Base-by-base conservation (phyloP, 2,329 filamentous ascomycete genomes). In the Incumbomyces lentus region DNA sequence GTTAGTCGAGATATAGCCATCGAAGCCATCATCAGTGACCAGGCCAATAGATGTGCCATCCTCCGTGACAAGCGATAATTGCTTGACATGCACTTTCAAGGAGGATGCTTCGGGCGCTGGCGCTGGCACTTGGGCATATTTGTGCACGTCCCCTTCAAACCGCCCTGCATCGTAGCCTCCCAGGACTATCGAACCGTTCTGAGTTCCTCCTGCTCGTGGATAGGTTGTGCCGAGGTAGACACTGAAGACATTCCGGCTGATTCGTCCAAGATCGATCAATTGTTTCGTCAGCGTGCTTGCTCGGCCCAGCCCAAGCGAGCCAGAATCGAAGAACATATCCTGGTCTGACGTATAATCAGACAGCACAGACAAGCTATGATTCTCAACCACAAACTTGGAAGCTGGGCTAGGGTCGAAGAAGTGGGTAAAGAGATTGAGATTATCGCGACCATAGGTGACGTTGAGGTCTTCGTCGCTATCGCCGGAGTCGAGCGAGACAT, bases 81-180 rank as follows among this genome's bases (percentile, higher is more conserved):
- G 63, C 40, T 62, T 62, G 47, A 69, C 63, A 8, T 53, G 59
- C 10, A 69, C 60, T 31, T 57, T 61, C 55, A 70, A 61, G 2
- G 64, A 60, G 31, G 64, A 64, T 19, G 60, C 60, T 62, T 64
- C 10, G 52, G 36, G 54, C 62, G 61, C 40, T 55, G 19, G 35
- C 39, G 33, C 52, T 43, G 6, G 49, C 38, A 22, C 44, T 32
- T 46, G 44, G 3, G 16, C 14, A 30, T 47, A 55, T 26, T 52
- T 58, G 49, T 65, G 57, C 1, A 62, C 58, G 1, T 51, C 52
- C 29, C 62, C 65, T 1, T 58, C 60, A 49, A 69, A 68, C 16
- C 67, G 64, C 18, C 65, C 65, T 11, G 65, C 62, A 51, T 70
- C 68, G 49, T 65, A 69, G 17, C 68, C 68, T n/a, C 68, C 68